phyloP scores from a whole-genome alignment of 768 basidiomycete genomes.

The Phaffia tasmanica region DNA sequence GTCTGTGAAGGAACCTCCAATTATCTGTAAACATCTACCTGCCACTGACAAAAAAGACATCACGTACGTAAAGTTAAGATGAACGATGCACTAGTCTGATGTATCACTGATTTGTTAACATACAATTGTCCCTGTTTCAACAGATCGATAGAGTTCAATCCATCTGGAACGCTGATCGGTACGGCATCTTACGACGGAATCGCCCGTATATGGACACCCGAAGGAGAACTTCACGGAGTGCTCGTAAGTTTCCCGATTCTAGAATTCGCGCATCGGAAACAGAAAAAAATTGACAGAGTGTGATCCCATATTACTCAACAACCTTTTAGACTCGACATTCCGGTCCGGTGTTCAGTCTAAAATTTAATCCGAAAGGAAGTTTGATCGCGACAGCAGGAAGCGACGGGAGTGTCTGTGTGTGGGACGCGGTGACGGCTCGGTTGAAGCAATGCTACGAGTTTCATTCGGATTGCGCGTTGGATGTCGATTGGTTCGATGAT shows the following conservation, averaged over 20 bases:
- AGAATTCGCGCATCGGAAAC: no score
- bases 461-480: conserved; percentile 22
- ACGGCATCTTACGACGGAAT: conserved; percentile 35
- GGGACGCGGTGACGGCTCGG: conserved; percentile 57
- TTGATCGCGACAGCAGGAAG: conserved; percentile 67
- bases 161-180: conserved; percentile 30
- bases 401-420: conserved; percentile 65
- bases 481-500: conserved; percentile 24
- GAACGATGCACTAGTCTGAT: no score
- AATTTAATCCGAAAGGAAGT: conserved; percentile 61
- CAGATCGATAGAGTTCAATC: conserved; percentile 25
- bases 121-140: neutral
- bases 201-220: conserved; percentile 34
- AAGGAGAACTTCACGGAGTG: conserved; percentile 16
- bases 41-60: conserved; percentile 26
- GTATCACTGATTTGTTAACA: neutral
- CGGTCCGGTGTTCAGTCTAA: conserved; percentile 48
- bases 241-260: neutral
- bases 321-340: conserved; percentile 18
- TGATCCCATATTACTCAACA: no score
- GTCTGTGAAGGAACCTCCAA: conserved; percentile 14
- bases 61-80: conserved; percentile 2
- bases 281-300: conserved; percentile 18
- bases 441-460: conserved; percentile 41
- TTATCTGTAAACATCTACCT: conserved; percentile 19